These are phyloP conservation scores for Silene uniflora DNA, from an alignment of 148 eudicot species.

Conservation along the genomic window DNA sequence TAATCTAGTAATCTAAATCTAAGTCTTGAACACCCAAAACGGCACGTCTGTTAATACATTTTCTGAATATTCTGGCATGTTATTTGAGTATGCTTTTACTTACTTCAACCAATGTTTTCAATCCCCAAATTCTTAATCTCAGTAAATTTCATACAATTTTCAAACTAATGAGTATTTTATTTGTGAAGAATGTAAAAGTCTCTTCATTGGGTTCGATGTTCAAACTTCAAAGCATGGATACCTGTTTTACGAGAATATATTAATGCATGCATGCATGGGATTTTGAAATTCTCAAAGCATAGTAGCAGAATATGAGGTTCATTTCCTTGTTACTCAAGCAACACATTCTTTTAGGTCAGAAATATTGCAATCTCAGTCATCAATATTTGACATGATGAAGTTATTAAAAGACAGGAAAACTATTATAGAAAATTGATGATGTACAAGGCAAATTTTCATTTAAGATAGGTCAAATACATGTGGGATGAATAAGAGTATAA, in stretches of 20 bases:
- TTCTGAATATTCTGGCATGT: conserved; percentile 13
- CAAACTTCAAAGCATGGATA: conserved; percentile 30
- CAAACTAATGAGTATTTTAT: not conserved
- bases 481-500: no score
- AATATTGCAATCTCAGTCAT: not conserved
- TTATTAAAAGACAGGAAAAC: no score
- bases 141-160: not conserved
- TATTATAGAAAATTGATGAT: not conserved
- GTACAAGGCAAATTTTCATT: no score
- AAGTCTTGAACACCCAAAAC: conserved; percentile 23
- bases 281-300: conserved; percentile 10
- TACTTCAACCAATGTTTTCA: conserved; percentile 16
- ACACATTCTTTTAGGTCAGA: conserved; percentile 27
- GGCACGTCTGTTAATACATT: conserved; percentile 42
- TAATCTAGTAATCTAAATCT: not conserved
- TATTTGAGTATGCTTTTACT: conserved; percentile 16
- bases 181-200: conserved; percentile 13
- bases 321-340: conserved; percentile 30
- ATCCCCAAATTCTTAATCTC: conserved; percentile 29
- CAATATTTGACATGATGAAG: not conserved
- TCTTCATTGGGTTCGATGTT: conserved; percentile 25
- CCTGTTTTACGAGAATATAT: conserved; percentile 14
- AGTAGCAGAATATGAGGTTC: conserved; percentile 14
- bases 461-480: no score
- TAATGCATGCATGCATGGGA: conserved; percentile 15